Conservation (phyloP, 257 asterid species). For the Craterostigma plantagineum region DNA sequence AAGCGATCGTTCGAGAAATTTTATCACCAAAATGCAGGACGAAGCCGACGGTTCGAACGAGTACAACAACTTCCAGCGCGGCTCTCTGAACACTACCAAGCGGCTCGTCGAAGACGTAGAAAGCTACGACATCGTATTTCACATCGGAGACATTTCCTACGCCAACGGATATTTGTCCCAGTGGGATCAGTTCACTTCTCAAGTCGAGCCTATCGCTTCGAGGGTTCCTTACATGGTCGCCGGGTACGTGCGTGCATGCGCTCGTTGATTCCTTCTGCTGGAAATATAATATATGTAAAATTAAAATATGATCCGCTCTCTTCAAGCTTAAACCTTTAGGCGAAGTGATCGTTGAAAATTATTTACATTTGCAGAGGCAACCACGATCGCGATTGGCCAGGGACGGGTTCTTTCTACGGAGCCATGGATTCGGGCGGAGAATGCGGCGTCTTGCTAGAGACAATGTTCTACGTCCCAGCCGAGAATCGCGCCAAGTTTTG, state of each 20-base stretch:
- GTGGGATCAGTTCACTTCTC: conserved; percentile 95
- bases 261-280: too few relatives aligned
- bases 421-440: conserved; percentile 84
- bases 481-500: conserved; percentile 88
- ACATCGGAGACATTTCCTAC: conserved; percentile 74
- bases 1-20: too few relatives aligned
- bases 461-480: conserved; percentile 78
- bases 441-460: conserved; percentile 74
- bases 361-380: conserved; percentile 55
- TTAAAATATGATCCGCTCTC: not conserved
- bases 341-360: too few relatives aligned
- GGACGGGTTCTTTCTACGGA: conserved; percentile 63
- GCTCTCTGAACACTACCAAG: conserved; percentile 73
- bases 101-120: conserved; percentile 55
- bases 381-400: conserved; percentile 98
- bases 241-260: conserved; percentile 51
- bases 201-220: conserved; percentile 75
- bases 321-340: too few relatives aligned
- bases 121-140: conserved; percentile 69
- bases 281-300: too few relatives aligned
- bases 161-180: conserved; percentile 83
- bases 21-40: conserved; percentile 22
- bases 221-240: conserved; percentile 89
- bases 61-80: conserved; percentile 60
- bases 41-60: conserved; percentile 95